Conservation (phyloP, 306 rosid species). For the Inga oerstediana region DNA sequence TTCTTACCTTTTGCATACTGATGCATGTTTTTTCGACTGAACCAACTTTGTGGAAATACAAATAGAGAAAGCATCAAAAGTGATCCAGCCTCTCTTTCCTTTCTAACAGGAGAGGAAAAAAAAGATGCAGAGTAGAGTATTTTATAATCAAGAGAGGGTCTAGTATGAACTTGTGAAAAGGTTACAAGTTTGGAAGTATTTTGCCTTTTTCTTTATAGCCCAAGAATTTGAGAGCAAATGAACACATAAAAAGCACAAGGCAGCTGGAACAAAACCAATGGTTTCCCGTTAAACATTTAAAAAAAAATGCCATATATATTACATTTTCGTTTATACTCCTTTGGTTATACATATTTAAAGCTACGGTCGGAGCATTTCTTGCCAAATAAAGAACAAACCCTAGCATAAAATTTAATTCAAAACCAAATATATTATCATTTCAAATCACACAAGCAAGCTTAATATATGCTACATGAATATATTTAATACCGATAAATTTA, state of each 20-base stretch:
- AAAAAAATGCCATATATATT: background rate
- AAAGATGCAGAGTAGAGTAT: background rate
- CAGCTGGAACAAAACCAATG: constrained; percentile 30
- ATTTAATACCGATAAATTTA: background rate
- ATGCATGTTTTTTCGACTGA: background rate
- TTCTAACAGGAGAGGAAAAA: background rate
- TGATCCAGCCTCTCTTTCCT: background rate
- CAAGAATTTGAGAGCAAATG: background rate
- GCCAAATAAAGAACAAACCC: background rate
- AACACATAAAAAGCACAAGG: background rate
- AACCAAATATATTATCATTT: background rate
- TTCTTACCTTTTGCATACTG: background rate
- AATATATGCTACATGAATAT: background rate
- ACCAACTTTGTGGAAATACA: constrained; percentile 7
- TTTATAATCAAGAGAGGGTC: background rate
- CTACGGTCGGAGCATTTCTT: background rate
- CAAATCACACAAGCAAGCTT: background rate
- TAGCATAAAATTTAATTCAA: no score
- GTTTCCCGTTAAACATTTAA: constrained; percentile 27
- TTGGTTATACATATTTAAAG: background rate
- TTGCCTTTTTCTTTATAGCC: background rate
- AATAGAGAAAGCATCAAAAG: background rate
- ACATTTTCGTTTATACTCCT: no score
- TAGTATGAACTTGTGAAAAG: background rate
- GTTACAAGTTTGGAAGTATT: background rate